These are phyloP conservation scores for Colletotrichum aenigma DNA, from an alignment of 2,329 filamentous ascomycete genomes.

Conservation along the genomic window DNA sequence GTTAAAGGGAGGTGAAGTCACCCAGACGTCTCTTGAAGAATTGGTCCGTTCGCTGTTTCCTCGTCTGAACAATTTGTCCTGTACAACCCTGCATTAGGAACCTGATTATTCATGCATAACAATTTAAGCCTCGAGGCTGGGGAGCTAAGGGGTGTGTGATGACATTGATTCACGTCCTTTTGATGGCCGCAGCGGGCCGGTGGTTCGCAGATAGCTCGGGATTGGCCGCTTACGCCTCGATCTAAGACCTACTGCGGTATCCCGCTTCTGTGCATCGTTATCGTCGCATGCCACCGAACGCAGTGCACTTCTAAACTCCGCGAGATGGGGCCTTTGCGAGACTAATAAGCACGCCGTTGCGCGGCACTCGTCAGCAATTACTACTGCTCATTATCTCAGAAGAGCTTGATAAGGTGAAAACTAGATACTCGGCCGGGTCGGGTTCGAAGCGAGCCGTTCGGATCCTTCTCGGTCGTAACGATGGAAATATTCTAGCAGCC, in stretches of 20 bases:
- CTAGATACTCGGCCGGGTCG: not conserved
- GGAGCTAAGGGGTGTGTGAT: not conserved
- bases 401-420: constrained; percentile 24
- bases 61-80: not conserved
- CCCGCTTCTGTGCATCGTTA: not conserved
- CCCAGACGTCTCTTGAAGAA: not conserved
- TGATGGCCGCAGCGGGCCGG: not conserved
- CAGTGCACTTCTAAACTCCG: not conserved
- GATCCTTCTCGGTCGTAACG: not conserved
- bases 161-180: not conserved
- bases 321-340: not conserved
- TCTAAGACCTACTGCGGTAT: constrained; percentile 26
- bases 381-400: not conserved
- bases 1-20: not conserved
- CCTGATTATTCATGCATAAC: not conserved
- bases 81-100: not conserved
- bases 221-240: not conserved
- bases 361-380: not conserved
- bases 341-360: not conserved
- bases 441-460: not conserved
- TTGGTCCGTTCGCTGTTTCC: not conserved
- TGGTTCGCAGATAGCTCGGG: constrained; percentile 8
- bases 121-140: not conserved
- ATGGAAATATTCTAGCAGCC: not conserved
- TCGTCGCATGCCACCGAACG: not conserved